Conservation (phyloP, 2,329 filamentous ascomycete species). For the Phialemoniopsis sp. region DNA sequence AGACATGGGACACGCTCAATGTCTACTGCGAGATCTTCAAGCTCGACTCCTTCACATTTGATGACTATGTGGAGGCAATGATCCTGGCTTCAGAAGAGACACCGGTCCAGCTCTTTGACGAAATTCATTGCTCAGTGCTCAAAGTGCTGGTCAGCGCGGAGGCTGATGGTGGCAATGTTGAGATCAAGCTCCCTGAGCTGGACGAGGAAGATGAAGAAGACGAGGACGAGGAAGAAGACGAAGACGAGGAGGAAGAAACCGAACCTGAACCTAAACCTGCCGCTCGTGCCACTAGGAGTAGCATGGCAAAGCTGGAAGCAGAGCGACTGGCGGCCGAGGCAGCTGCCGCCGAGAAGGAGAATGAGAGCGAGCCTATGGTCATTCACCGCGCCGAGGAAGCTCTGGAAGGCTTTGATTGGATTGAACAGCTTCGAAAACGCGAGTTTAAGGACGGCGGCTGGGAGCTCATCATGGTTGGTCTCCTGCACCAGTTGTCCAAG, state of each 20-base stretch:
- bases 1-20: constrained; percentile 95
- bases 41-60: constrained; percentile 95
- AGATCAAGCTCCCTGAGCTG: constrained; percentile 73
- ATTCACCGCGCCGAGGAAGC: constrained; percentile 73
- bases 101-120: constrained; percentile 80
- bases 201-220: constrained; percentile 68
- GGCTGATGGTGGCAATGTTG: constrained; percentile 71
- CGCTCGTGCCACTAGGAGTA: constrained; percentile 77
- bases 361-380: constrained; percentile 39
- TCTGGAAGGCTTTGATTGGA: constrained; percentile 73
- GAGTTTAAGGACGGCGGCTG: constrained; percentile 87
- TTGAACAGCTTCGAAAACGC: constrained; percentile 75
- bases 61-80: constrained; percentile 90
- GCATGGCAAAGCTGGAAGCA: constrained; percentile 75
- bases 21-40: constrained; percentile 96
- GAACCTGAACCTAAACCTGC: constrained; percentile 63
- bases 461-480: constrained; percentile 83
- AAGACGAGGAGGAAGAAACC: constrained; percentile 45
- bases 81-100: constrained; percentile 68
- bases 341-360: constrained; percentile 47
- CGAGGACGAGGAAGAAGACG: constrained; percentile 55
- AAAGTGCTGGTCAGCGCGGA: constrained; percentile 80
- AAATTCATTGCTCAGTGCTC: constrained; percentile 86
- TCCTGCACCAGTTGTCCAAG: constrained; percentile 81
- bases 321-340: constrained; percentile 61